Percentiles rank a stretch among this genome's conserved stretches.
phyloP scores from a whole-genome alignment of 192 early-diverging fungal species.

The Allomyces arbusculus region DNA sequence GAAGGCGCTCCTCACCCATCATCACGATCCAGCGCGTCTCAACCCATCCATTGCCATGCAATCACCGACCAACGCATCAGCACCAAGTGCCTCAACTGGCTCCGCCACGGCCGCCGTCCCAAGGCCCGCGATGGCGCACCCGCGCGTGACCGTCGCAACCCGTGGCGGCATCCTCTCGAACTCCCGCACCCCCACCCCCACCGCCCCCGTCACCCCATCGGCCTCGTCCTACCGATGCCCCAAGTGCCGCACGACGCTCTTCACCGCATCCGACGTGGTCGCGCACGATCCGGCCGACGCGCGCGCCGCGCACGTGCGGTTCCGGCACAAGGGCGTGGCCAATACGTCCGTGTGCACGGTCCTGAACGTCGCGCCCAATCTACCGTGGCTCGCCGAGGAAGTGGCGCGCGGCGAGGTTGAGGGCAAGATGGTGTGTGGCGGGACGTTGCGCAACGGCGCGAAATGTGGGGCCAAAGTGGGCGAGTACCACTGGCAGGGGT shows the following conservation, averaged over 20 bases:
- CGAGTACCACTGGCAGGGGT: not conserved
- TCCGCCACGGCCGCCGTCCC: too few relatives aligned
- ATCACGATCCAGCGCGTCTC: too few relatives aligned
- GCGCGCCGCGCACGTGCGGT: not conserved
- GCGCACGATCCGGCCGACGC: not conserved
- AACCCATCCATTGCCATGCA: too few relatives aligned
- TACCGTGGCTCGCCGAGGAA: not conserved
- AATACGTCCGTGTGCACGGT: not conserved
- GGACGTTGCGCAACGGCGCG: not conserved
- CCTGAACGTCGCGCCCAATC: not conserved
- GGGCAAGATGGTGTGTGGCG: not conserved
- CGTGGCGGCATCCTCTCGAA: too few relatives aligned
- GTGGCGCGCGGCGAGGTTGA: not conserved
- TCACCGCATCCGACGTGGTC: not conserved
- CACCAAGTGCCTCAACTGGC: too few relatives aligned
- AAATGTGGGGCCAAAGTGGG: not conserved
- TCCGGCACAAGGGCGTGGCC: not conserved
- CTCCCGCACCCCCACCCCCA: too few relatives aligned
- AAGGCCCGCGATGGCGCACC: too few relatives aligned
- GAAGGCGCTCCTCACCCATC: too few relatives aligned
- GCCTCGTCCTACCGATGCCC: not conserved
- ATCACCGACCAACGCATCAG: too few relatives aligned
- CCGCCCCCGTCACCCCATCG: too few relatives aligned
- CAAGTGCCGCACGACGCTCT: not conserved
- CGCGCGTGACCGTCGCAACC: too few relatives aligned